A percentile compares a stretch with the other conserved stretches of the same genome.
These are phyloP conservation scores for Alternaria triticina DNA, from an alignment of 2,329 filamentous ascomycete genomes.

Conservation along the genomic window DNA sequence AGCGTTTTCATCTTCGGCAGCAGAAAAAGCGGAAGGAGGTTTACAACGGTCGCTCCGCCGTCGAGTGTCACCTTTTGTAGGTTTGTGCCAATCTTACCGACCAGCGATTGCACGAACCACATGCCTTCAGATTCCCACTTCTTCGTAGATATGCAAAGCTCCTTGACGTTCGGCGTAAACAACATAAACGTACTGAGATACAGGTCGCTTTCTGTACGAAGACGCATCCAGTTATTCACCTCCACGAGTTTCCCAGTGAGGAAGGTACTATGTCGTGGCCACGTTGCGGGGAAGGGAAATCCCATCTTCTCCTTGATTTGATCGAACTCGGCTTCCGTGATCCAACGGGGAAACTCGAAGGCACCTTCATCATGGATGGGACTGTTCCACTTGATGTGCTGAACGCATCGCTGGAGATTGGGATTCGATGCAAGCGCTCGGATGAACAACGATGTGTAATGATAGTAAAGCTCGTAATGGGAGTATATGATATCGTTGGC, in stretches of 20 bases:
- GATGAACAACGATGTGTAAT: conserved; percentile 4
- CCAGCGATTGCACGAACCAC: conserved; percentile 2
- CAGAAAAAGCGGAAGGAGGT: conserved; percentile 2
- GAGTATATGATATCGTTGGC: background rate
- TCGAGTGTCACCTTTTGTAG: background rate
- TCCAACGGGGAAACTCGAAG: background rate
- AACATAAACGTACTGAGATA: background rate
- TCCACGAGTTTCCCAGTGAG: background rate
- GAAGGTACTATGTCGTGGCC: background rate
- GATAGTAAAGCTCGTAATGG: background rate
- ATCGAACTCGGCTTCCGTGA: background rate
- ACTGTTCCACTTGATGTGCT: conserved; percentile 3
- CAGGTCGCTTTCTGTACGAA: background rate
- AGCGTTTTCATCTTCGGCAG: conserved; percentile 5
- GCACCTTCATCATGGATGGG: background rate
- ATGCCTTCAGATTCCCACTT: background rate
- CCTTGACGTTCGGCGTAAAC: background rate
- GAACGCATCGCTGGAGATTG: background rate
- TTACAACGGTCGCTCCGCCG: background rate
- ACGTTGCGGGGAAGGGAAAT: background rate
- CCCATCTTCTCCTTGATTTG: background rate
- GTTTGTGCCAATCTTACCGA: background rate
- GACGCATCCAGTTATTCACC: background rate
- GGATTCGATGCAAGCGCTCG: conserved; percentile 6
- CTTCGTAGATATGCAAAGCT: background rate